Evolutionary conservation across 2,329 filamentous ascomycete species (phyloP).

Genomic region (Fusarium staphyleae): DNA sequence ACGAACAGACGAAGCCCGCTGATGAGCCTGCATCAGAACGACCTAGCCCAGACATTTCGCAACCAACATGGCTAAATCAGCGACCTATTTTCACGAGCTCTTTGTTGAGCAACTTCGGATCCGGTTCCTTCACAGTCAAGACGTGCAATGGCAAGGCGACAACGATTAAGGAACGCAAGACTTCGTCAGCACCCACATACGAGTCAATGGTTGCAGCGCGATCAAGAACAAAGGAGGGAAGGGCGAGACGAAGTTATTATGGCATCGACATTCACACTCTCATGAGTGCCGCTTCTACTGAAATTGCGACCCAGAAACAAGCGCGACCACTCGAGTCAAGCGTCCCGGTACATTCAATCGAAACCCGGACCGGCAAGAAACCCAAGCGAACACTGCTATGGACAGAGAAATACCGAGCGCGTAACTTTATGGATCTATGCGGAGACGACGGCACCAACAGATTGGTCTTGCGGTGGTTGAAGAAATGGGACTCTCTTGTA

Average conservation of each 20-base stretch:
- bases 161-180: conserved; percentile 62
- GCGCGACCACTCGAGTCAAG: conserved; percentile 39
- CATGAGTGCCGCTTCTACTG: conserved; percentile 72
- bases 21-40: conserved; percentile 6
- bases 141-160: conserved; percentile 65
- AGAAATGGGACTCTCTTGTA: conserved; percentile 90
- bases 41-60: conserved; percentile 4
- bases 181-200: conserved; percentile 59
- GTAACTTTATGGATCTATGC: conserved; percentile 89
- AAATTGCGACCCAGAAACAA: conserved; percentile 54
- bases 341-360: conserved; percentile 53
- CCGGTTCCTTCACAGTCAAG: conserved; percentile 52
- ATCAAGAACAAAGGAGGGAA: conserved; percentile 70
- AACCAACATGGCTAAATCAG: conserved; percentile 32
- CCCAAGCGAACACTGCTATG: conserved; percentile 71
- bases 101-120: conserved; percentile 37
- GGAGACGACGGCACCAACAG: conserved; percentile 95
- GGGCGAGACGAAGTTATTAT: conserved; percentile 81
- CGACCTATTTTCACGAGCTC: conserved; percentile 41
- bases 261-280: conserved; percentile 90
- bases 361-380: conserved; percentile 49
- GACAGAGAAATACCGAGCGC: conserved; percentile 97
- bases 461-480: conserved; percentile 89
- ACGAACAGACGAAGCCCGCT: conserved; percentile 3
- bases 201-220: conserved; percentile 72